A percentile compares a stretch with the other conserved stretches of the same genome.
Conservation (phyloP, 306 rosid species). For the Pyrus pyrifolia region DNA sequence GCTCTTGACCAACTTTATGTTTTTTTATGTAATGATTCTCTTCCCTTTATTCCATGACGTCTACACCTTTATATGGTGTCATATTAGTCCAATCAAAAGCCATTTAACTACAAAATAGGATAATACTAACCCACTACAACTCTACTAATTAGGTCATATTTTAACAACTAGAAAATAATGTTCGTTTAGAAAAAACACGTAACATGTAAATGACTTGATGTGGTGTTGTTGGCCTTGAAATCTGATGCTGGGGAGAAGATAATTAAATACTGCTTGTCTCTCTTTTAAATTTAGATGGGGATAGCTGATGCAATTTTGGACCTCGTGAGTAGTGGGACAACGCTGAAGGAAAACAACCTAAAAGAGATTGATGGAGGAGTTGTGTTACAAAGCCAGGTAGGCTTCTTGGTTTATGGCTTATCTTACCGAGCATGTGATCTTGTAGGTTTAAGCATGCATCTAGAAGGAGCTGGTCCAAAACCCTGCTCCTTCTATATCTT, state of each 20-base stretch:
- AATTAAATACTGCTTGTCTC: not conserved
- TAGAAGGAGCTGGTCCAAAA: constrained; percentile 10
- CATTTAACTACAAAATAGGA: not conserved
- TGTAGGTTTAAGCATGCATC: constrained; percentile 6
- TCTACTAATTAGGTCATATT: not conserved
- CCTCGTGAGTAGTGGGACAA: constrained; percentile 93
- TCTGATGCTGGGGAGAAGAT: not conserved
- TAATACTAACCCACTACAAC: no score
- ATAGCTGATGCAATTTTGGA: constrained; percentile 96
- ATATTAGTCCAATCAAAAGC: not conserved
- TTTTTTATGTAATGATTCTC: not conserved
- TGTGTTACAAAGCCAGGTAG: constrained; percentile 83
- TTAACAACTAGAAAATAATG: not conserved
- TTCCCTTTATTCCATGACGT: not conserved
- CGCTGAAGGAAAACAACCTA: constrained; percentile 76
- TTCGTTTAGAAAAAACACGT: not conserved
- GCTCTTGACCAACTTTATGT: not conserved
- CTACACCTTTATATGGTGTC: not conserved
- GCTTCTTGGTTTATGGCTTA: constrained; percentile 10
- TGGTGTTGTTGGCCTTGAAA: not conserved
- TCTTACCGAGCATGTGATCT: constrained; percentile 10
- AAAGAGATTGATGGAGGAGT: constrained; percentile 88
- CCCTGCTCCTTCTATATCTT: constrained; percentile 13
- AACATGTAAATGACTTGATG: not conserved
- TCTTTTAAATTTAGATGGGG: constrained; percentile 64